Conservation (phyloP, 768 basidiomycete species). For the Daedaleopsis sinensis region DNA sequence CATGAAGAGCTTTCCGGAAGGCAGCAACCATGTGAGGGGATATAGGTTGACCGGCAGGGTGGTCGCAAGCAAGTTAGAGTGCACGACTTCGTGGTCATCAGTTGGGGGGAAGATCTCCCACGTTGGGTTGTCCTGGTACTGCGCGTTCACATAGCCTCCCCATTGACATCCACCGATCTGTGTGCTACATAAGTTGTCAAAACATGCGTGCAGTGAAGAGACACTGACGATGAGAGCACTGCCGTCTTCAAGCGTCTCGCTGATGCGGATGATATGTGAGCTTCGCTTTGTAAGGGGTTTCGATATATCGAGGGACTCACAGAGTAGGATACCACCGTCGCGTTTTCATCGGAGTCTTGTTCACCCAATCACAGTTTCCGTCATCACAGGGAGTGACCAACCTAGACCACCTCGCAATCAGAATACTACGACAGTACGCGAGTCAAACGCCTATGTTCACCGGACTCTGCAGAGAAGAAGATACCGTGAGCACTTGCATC, state of each 20-base stretch:
- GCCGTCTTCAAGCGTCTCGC: slow-evolving; percentile 69
- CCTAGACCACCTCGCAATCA: slow-evolving; percentile 34
- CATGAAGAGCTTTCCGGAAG: slow-evolving; percentile 62
- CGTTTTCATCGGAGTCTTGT: slow-evolving; percentile 48
- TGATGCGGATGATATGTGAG: slow-evolving; percentile 25
- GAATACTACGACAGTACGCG: not conserved
- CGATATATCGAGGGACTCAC: slow-evolving; percentile 39
- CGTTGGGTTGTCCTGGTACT: slow-evolving; percentile 72
- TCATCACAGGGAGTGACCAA: slow-evolving; percentile 71
- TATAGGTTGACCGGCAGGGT: slow-evolving; percentile 80
- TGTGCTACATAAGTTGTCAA: slow-evolving; percentile 4
- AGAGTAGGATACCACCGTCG: slow-evolving; percentile 79
- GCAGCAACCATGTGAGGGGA: slow-evolving; percentile 76
- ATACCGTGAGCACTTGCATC: not conserved
- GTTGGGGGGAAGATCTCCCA: slow-evolving; percentile 78
- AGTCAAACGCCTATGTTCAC: slow-evolving; percentile 29
- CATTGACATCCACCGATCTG: slow-evolving; percentile 61
- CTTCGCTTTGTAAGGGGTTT: not conserved
- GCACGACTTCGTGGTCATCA: slow-evolving; percentile 48
- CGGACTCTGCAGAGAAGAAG: slow-evolving; percentile 43
- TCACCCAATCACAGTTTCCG: slow-evolving; percentile 61
- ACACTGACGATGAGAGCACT: slow-evolving; percentile 59
- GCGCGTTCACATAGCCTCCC: slow-evolving; percentile 78
- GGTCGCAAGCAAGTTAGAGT: slow-evolving; percentile 61
- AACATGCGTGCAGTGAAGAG: not conserved